Evolutionary conservation across 345 rosid species (phyloP).

Genomic region (Dipteronia sinensis): DNA sequence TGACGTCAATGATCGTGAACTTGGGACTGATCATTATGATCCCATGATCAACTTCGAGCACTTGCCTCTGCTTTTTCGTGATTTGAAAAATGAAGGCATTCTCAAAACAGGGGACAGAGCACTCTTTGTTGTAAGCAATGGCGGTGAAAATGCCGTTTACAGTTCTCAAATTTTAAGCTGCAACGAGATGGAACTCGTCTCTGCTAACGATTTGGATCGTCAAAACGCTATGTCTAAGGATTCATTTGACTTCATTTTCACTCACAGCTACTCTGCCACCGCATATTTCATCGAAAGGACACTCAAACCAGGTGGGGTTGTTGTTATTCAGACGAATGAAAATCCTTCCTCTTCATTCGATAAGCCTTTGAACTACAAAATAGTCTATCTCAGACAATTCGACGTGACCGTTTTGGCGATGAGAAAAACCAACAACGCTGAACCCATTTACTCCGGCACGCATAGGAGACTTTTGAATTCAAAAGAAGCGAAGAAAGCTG

Average conservation of each 20-base stretch:
- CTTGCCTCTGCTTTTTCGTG: conserved; percentile 47
- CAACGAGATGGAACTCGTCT: conserved; percentile 40
- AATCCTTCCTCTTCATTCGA: conserved; percentile 33
- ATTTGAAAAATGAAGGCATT: conserved; percentile 64
- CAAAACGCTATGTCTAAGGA: conserved; percentile 39
- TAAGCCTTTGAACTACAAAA: conserved; percentile 50
- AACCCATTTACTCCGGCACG: conserved; percentile 2
- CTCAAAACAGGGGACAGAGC: conserved; percentile 42
- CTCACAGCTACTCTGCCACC: conserved; percentile 32
- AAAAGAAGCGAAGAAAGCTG: conserved; percentile 50
- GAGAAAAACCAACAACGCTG: conserved; percentile 44
- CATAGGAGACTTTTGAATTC: conserved; percentile 40
- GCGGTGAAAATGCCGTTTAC: conserved; percentile 30
- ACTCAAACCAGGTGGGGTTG: conserved; percentile 65
- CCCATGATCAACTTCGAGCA: conserved; percentile 20
- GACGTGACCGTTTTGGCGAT: conserved; percentile 44
- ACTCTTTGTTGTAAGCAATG: conserved; percentile 36
- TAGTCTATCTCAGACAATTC: conserved; percentile 49
- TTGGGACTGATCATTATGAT: conserved; percentile 6
- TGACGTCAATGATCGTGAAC: neutral
- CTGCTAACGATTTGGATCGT: conserved; percentile 40
- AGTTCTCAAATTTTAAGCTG: conserved; percentile 30
- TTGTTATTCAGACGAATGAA: conserved; percentile 36
- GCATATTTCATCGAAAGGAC: conserved; percentile 54
- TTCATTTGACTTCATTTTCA: conserved; percentile 52